Percentiles rank a stretch among this genome's conserved stretches.
Conservation (phyloP, 257 asterid genomes). For the Buddleja alternifolia region DNA sequence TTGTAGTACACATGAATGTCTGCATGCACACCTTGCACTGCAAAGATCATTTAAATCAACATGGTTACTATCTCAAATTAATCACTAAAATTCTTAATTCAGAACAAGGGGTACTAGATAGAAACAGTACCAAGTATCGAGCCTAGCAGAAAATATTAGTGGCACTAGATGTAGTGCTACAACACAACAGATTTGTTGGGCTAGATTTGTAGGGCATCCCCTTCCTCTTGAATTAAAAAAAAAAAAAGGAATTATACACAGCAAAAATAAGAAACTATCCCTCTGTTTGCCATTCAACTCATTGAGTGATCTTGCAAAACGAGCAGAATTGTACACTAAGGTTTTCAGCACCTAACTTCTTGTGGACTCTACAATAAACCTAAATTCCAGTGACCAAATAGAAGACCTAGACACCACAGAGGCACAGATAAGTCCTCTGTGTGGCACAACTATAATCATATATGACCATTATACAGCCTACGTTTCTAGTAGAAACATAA, state of each 20-base stretch:
- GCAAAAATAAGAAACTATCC: not conserved
- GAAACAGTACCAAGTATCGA: not conserved
- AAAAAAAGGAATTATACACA: not conserved
- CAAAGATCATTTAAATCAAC: not conserved
- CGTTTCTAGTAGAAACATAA: too few relatives aligned
- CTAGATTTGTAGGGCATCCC: too few relatives aligned
- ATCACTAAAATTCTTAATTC: not conserved
- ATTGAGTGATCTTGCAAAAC: too few relatives aligned
- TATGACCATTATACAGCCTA: too few relatives aligned
- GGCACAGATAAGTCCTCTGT: not conserved
- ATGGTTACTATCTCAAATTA: not conserved
- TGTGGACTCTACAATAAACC: not conserved
- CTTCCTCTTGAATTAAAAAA: too few relatives aligned
- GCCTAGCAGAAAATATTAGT: not conserved
- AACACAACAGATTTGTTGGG: too few relatives aligned
- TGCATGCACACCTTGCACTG: conserved; percentile 85
- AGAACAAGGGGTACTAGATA: too few relatives aligned
- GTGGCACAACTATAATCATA: too few relatives aligned
- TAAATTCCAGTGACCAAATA: not conserved
- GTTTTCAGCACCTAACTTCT: not conserved
- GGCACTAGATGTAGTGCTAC: not conserved
- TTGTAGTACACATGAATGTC: conserved; percentile 71
- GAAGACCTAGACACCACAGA: not conserved
- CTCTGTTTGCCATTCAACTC: too few relatives aligned
- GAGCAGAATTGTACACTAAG: too few relatives aligned